Evolutionary conservation across 306 rosid species (phyloP), one percentile per base, ranked within the genome.

Genomic region (Cicer arietinum): DNA sequence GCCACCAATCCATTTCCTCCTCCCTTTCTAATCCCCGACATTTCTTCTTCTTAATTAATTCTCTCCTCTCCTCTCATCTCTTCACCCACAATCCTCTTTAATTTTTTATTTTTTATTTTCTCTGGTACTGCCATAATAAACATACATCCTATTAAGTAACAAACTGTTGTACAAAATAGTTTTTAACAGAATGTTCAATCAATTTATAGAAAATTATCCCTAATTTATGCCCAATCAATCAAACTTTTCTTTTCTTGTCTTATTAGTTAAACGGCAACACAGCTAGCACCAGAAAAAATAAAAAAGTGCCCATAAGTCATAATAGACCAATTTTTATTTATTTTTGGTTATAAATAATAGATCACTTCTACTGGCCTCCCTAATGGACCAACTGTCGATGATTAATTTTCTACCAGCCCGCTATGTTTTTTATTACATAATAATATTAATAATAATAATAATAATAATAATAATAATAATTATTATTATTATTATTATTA

Each of bases 1-100:
- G 97, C 97, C 8, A 91, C 89, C 87, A 94, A 83, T 22, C 96
- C 92, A 57, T 90, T 85, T 30, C 90, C 96, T 71, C 85, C 89
- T 59, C 67, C 84, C 52, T 69, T 76, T 60, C 75, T 89, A 13
- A 20, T 46, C 13, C 69, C 77, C 44, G 79, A 14, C 98, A 91
- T 92, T 60, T 57, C 69, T 69, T 73, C 25, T 43, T 18, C 47
- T 60, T 25, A 30, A 30, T 30, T 30, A 30, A 30, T 30, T 30
- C 37, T 54, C 30, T 57, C 0, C 7, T 47, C 57, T 54, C 1
- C 57, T 43, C 17, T 60, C 65, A 50, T 78, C n/a, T 52, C 30
- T 63, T 17, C 30, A 10, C 14, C 66, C 40, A 7, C 4, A 20
- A 7, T 43, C 18, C 48, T 5, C 48, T 40, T 44, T 25, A 47